These are phyloP conservation scores for Dendrocalamus sinicus DNA, from an alignment of 176 grass and related monocot species.

Conservation along the genomic window DNA sequence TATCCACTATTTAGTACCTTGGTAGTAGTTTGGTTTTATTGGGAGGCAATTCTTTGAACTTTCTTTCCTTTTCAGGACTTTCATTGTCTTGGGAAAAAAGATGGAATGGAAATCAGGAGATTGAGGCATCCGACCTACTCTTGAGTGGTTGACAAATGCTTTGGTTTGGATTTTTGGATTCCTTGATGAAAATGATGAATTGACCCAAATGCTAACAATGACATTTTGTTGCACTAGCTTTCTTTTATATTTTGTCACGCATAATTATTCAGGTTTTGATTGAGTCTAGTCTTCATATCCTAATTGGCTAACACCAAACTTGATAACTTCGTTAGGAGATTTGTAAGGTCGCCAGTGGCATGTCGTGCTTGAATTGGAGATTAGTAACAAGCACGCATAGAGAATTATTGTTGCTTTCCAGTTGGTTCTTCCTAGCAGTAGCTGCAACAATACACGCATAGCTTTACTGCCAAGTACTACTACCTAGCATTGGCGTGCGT, in stretches of 20 bases:
- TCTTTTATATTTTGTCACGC: not conserved
- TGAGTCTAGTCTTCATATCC: not conserved
- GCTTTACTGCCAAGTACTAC: constrained; percentile 48
- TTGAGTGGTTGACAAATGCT: constrained; percentile 37
- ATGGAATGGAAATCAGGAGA: constrained; percentile 9
- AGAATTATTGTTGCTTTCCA: constrained; percentile 41
- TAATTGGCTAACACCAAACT: constrained; percentile 19
- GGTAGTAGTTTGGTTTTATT: constrained; percentile 33
- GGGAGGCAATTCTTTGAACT: constrained; percentile 23
- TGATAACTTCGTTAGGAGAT: not conserved
- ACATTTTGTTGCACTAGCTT: constrained; percentile 22
- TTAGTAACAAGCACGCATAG: constrained; percentile 31
- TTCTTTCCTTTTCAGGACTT: constrained; percentile 45
- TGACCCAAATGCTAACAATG: not conserved
- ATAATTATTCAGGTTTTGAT: constrained; percentile 33
- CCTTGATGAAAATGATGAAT: constrained; percentile 19
- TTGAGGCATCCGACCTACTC: constrained; percentile 39
- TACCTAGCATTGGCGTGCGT: constrained; percentile 48
- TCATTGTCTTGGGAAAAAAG: constrained; percentile 34
- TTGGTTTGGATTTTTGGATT: constrained; percentile 22
- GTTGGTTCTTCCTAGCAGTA: constrained; percentile 26
- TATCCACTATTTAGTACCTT: no score
- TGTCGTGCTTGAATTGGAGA: constrained; percentile 51
- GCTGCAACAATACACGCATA: constrained; percentile 35
- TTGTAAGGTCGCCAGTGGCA: constrained; percentile 33